Evolutionary conservation across 2,329 filamentous ascomycete genomes (phyloP), one percentile per base, ranked within the genome.

Genomic region (Fusarium kyushuense): DNA sequence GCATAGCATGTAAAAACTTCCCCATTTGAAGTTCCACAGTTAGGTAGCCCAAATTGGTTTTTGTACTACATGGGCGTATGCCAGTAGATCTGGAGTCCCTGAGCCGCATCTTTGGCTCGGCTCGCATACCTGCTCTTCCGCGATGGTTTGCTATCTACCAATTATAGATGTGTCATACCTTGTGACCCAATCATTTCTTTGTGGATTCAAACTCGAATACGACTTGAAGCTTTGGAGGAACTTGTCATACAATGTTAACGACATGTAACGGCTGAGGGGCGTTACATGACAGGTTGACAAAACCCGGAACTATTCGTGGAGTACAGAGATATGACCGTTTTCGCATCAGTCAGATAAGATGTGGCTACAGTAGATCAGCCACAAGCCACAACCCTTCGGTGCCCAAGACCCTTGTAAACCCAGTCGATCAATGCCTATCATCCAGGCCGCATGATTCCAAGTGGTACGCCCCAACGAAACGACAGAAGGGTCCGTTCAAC

Each of bases 401-500:
- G 14, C 40, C 40, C 27, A 14, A 17, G 33, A 64, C 47, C 65
- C 65, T 69, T 63, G 65, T 17, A 40, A 51, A 25, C n/a, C 23
- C n/a, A 40, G 47, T 38, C 47, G 47, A 51, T 51, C 33, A 40
- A 27, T 38, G 32, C 33, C 23, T 36, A 42, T n/a, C 40, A 42
- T 23, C 23, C 21, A 17, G 40, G 14, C 41, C 25, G 30, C 29
- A 29, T 62, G 47, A 36, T 62, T 47, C 32, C 27, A 51, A 51
- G 47, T 40, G 47, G 32, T 48, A 21, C 45, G 45, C 51, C 66
- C 66, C 65, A 69, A 69, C 66, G 47, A 51, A 69, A 69, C 66
- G 33, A 51, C n/a, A 67, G 51, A 46, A 42, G 47, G 42, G 55
- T 43, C 45, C 38, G 33, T 69, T 58, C 61, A 67, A 67, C 61